A percentile compares a stretch with the other conserved stretches of the same genome.
Conservation (phyloP, 139 green algal genomes). For the Pleodorina starrii region DNA sequence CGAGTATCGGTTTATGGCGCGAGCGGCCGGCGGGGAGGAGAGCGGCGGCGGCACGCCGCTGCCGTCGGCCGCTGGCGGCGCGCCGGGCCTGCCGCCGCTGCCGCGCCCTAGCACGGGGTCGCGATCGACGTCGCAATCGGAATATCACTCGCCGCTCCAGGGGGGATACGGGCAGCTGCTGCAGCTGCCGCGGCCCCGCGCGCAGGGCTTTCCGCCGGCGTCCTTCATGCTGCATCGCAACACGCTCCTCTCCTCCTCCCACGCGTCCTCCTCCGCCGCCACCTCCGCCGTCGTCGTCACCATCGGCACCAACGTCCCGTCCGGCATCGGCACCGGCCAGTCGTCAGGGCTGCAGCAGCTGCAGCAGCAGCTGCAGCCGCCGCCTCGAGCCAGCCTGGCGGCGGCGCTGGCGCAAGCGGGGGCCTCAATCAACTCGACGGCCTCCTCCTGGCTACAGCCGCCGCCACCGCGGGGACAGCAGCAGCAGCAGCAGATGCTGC, state of each 20-base stretch:
- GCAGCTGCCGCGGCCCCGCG: background rate
- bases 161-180: no score
- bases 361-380: background rate
- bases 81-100: no score
- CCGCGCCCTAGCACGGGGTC: background rate
- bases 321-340: background rate
- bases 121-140: background rate
- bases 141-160: no score
- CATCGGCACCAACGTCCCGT: background rate
- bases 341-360: background rate
- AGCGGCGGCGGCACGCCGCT: no score
- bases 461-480: background rate
- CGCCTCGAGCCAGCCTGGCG: background rate
- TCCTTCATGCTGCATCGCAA: background rate
- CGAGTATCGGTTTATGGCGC: background rate
- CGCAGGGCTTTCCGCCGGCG: background rate
- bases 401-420: background rate
- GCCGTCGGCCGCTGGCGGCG: no score
- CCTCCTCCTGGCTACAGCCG: background rate
- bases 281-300: slow-evolving; percentile 5
- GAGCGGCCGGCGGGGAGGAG: background rate
- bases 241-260: background rate
- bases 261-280: background rate
- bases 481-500: background rate
- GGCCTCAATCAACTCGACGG: background rate